Conservation (phyloP, 108 stramenopile species). For the Epithemia pelagica region DNA sequence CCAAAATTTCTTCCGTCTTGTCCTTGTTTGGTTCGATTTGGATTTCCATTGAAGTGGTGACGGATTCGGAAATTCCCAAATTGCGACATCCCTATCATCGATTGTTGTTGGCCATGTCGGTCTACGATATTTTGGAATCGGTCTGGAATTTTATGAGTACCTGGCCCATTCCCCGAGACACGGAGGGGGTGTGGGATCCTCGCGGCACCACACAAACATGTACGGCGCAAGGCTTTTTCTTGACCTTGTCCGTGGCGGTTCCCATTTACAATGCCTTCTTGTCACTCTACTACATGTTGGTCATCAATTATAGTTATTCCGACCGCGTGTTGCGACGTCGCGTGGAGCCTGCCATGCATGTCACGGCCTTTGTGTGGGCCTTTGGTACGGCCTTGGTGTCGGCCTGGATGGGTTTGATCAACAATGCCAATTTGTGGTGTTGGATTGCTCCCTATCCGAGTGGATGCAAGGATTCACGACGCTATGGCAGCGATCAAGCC, state of each 20-base stretch:
- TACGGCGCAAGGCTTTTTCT: constrained; percentile 35
- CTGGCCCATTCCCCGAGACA: constrained; percentile 18
- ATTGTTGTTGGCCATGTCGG: constrained; percentile 21
- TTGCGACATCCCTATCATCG: constrained; percentile 22
- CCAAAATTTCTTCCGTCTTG: constrained; percentile 7
- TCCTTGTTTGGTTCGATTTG: constrained; percentile 4
- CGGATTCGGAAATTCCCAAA: constrained; percentile 1
- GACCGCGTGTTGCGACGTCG: constrained; percentile 7
- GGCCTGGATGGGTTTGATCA: constrained; percentile 14
- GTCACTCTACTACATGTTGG: constrained; percentile 31
- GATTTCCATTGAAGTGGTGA: constrained; percentile 5
- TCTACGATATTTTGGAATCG: constrained; percentile 15
- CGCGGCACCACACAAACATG: constrained; percentile 19
- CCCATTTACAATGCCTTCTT: constrained; percentile 27
- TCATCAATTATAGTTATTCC: constrained; percentile 28
- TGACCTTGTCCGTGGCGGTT: constrained; percentile 20
- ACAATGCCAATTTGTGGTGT: constrained; percentile 22
- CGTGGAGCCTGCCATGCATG: constrained; percentile 18
- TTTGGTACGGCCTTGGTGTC: constrained; percentile 15
- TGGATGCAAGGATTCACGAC: not conserved
- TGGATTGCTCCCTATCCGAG: constrained; percentile 21
- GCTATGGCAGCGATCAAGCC: not conserved
- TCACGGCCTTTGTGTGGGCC: constrained; percentile 18
- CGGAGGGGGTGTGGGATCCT: not conserved
- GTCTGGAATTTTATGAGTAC: constrained; percentile 16